Evolutionary conservation across 2,329 filamentous ascomycete species (phyloP), one percentile per base, ranked within the genome.

Genomic region (Ramularia endophylla): DNA sequence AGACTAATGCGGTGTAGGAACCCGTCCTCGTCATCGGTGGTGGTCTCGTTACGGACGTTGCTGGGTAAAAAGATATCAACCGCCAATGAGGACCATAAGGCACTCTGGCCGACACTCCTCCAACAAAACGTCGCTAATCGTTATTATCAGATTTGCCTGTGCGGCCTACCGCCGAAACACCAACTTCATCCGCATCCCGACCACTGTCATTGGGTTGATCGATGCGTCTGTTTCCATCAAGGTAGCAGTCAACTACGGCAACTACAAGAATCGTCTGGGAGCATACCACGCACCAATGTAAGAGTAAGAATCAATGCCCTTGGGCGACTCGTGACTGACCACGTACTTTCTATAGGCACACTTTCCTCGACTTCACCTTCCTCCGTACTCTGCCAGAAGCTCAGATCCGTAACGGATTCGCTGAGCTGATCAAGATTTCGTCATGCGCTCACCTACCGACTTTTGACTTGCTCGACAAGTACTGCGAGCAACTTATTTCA

Each of bases 191-290:
- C 79, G 82, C 35, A 74, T 86, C 7, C 83, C 83, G 1, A 86
- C 83, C 0, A 86, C 83, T 1, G 78, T 86, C 48, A 85, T 87
- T 56, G 82, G 83, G 8, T 69, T 87, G 35, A 86, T 86, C 46
- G 83, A 87, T 56, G 83, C 83, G 3, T 83, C 80, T 13, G 83
- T 86, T 37, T 83, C 78, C 27, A 86, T 86, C 69, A 85, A 86
- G 59, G 82, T 86, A n/a, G 83, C 80, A 9, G 81, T 86, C 55
- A 86, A 86, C 67, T 85, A 85, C 55, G 81, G 80, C 59, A 78
- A 80, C 60, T 83, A 85, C 70, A 86, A 86, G 71, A 86, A 86
- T 65, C 72, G 81, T 9, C 73, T 86, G 0, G 81, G 81, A 19
- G 82, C 81, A 3, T 86, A 86, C 59, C 82, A 86, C 55, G 81